Base-by-base conservation (phyloP, 2,329 filamentous ascomycete species). In the Botrytis deweyae region DNA sequence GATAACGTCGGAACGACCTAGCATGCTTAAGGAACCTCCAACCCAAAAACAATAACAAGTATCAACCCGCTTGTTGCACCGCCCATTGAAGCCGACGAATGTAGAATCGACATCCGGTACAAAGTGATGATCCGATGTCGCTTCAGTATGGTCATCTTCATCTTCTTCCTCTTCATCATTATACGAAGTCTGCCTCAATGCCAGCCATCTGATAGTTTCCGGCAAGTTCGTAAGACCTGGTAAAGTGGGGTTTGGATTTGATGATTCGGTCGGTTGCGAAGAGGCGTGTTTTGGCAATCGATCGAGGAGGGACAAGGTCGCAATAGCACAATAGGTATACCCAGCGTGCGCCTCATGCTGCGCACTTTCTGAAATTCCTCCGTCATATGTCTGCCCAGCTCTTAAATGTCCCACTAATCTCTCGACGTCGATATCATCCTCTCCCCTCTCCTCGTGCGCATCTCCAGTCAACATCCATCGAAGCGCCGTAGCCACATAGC, bases 31-130 rank as follows among this genome's bases (percentile, higher is more conserved):
- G 69, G 94, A 89, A 2, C 89, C 94, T 6, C 88, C 87, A 0
- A 93, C 93, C 96, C 96, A 99, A 86, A 95, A 99, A 36, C 90
- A 92, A 82, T 99, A 99, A 83, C 96, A 99, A 0, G 96, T 98
- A 83, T 99, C 96, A 16, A 93, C 92, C 66, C 91, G 87, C 82
- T 99, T 99, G 84, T 97, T 98, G 81, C 89, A 90, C 68, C 96
- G 90, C 40, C 96, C 96, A 79, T 97, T 97, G 83, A 97, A 94
- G 16, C 95, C 96, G 1, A 93, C 87, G 86, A 81, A 75, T 79
- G 80, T 69, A 79, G 80, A 58, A 71, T 78, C 65, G 70, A 77
- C 33, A 38, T 62, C 29, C 20, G 42, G 65, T 33, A 73, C 58
- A 40, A 72, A 72, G 38, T 40, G 49, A 38, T 71, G 49, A 4